phyloP scores from a whole-genome alignment of 768 basidiomycete species.

The Hydnomerulius pinastri region DNA sequence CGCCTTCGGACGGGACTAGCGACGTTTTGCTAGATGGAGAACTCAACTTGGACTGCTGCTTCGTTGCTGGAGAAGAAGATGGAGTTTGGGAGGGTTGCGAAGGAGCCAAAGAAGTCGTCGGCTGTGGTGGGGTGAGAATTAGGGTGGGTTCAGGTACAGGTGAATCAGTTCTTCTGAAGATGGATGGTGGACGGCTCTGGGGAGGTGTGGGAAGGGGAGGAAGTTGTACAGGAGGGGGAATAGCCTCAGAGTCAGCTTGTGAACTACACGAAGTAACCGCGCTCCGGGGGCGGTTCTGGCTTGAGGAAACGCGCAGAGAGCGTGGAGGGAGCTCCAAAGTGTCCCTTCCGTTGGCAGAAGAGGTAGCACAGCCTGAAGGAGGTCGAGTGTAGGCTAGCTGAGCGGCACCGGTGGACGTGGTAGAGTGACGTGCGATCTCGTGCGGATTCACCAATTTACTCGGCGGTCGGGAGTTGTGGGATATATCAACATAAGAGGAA shows the following conservation, averaged over 20 bases:
- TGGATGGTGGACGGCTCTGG: constrained; percentile 30
- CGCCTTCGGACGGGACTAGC: constrained; percentile 71
- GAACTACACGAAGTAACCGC: constrained; percentile 30
- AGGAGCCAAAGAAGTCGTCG: constrained; percentile 17
- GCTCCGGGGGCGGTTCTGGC: constrained; percentile 22
- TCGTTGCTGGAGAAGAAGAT: constrained; percentile 24
- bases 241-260: constrained; percentile 17
- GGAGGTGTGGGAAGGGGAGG: constrained; percentile 29
- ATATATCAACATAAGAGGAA: constrained; percentile 32
- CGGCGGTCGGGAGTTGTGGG: constrained; percentile 24
- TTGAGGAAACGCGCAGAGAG: constrained; percentile 22
- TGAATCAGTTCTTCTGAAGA: constrained; percentile 22
- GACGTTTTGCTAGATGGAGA: constrained; percentile 55
- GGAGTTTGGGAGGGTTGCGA: constrained; percentile 43
- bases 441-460: constrained; percentile 22
- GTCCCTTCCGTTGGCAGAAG: constrained; percentile 13
- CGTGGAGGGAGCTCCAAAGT: constrained; percentile 28
- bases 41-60: constrained; percentile 32
- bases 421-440: constrained; percentile 22
- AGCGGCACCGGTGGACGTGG: constrained; percentile 27
- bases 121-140: constrained; percentile 19
- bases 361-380: constrained; percentile 18
- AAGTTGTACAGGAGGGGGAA: constrained; percentile 17
- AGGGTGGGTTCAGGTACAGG: constrained; percentile 23
- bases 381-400: constrained; percentile 20